Evolutionary conservation across 768 basidiomycete species (phyloP).

Genomic region (Pholiota conissans): DNA sequence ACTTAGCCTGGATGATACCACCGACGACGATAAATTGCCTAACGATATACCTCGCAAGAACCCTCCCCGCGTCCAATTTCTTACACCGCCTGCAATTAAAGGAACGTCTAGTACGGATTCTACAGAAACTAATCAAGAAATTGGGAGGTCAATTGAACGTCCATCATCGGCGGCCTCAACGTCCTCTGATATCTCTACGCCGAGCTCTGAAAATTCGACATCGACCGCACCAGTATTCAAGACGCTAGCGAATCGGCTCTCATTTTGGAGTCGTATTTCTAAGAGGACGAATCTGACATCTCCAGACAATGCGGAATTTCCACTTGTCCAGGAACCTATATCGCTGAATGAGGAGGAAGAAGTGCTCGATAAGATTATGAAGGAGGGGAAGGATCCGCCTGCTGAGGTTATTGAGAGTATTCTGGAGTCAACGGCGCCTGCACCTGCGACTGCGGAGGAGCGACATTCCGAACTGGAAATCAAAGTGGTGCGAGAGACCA

Average conservation of each 20-base stretch:
- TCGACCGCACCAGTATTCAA: conserved; percentile 57
- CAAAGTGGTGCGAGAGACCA: conserved; percentile 79
- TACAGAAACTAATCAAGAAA: conserved; percentile 7
- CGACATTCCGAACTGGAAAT: conserved; percentile 75
- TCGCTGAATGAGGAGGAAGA: conserved; percentile 32
- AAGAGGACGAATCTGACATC: conserved; percentile 34
- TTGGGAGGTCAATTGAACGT: conserved; percentile 23
- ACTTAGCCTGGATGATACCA: conserved; percentile 10
- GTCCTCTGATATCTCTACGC: conserved; percentile 55
- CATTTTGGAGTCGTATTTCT: conserved; percentile 72
- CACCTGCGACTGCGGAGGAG: conserved; percentile 64
- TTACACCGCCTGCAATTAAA: conserved; percentile 45
- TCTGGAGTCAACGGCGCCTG: conserved; percentile 58
- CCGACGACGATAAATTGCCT: conserved; percentile 12
- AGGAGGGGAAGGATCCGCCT: conserved; percentile 47
- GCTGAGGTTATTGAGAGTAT: conserved; percentile 56
- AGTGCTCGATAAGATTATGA: conserved; percentile 44
- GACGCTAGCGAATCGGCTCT: conserved; percentile 62
- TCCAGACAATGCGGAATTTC: conserved; percentile 14
- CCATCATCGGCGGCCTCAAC: conserved; percentile 42
- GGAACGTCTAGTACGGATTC: conserved; percentile 1
- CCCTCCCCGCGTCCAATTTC: conserved; percentile 53
- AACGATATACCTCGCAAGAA: conserved; percentile 12
- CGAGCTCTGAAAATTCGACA: conserved; percentile 47
- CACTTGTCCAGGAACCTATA: conserved; percentile 22